phyloP scores from a whole-genome alignment of 2,329 filamentous ascomycete species.

The Sclerotiophoma versabilis region DNA sequence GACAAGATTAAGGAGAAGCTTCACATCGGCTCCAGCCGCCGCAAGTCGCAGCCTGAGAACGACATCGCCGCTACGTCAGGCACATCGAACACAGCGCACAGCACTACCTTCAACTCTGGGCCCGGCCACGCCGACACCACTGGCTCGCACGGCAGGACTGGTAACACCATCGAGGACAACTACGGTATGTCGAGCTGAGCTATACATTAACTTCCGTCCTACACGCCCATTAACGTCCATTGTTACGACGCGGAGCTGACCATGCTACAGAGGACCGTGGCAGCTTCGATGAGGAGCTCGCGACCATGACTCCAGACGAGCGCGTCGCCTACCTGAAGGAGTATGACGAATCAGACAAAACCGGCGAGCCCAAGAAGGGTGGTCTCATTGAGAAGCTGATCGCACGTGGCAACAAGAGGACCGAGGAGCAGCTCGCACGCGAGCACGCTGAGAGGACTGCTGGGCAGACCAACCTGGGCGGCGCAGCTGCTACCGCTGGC shows the following conservation, averaged over 20 bases:
- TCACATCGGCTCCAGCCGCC: slow-evolving; percentile 40
- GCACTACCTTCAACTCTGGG: slow-evolving; percentile 17
- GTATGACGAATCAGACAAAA: slow-evolving; percentile 45
- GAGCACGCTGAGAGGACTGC: slow-evolving; percentile 36
- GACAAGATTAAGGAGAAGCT: slow-evolving; percentile 48
- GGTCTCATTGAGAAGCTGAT: slow-evolving; percentile 44
- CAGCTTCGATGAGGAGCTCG: slow-evolving; percentile 44
- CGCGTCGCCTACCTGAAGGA: slow-evolving; percentile 46
- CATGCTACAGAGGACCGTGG: slow-evolving; percentile 37
- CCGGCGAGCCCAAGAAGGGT: slow-evolving; percentile 42
- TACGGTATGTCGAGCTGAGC: slow-evolving; percentile 5
- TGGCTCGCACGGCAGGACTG: slow-evolving; percentile 15
- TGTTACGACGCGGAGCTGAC: slow-evolving; percentile 5
- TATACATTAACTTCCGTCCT: not conserved
- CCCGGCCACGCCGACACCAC: slow-evolving; percentile 30
- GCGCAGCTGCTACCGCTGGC: slow-evolving; percentile 14
- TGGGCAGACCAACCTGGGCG: slow-evolving; percentile 7
- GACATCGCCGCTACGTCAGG: slow-evolving; percentile 13
- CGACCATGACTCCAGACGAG: slow-evolving; percentile 42
- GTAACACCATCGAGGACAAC: slow-evolving; percentile 12
- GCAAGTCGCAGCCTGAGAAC: slow-evolving; percentile 41
- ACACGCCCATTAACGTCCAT: not conserved
- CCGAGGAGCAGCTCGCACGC: slow-evolving; percentile 41
- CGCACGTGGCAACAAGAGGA: slow-evolving; percentile 45
- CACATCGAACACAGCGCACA: slow-evolving; percentile 12